Evolutionary conservation across 768 basidiomycete genomes (phyloP), one percentile per base, ranked within the genome.

Genomic region (Exidia glandulosa): DNA sequence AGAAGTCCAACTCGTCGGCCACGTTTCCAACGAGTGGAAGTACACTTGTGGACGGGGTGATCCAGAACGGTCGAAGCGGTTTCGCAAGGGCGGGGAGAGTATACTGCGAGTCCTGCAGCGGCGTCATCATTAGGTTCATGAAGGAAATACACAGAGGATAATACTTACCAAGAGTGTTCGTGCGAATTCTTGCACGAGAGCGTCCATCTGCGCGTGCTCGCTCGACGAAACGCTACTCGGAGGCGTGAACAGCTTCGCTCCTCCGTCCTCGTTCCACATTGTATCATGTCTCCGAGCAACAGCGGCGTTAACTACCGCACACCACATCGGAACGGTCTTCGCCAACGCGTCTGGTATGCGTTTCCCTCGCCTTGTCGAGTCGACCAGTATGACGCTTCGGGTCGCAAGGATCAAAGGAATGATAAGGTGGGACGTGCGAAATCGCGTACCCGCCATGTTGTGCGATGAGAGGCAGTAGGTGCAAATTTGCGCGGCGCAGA

Each of bases 301-400:
- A 31, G 82, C 86, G 57, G 83, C 77, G 67, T 95, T 97, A 62
- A 95, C 76, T 3, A 93, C 89, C 9, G 89, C 77, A 69, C 94
- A 95, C 95, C 95, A 98, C 57, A 94, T 88, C 0, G 94, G 94
- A 1, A 97, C 79, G 0, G 94, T 95, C 68, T 95, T 98, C 2
- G 89, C 89, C 2, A 97, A 77, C 0, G 94, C 92, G 63, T 98
- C 95, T 1, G 95, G 95, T 55, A 95, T 86, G 14, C 92, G 84
- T 74, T 98, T 97, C 9, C 95, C 95, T 27, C 90, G 78, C 27
- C 95, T 77, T 0, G 95, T 96, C 0, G 94, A 96, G 68, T 98
- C 95, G 9, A 96, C 91, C 1, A 98, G 73, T 37, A 96, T 74
- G 33, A 94, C 71, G 0, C 93, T 94, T 63, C 2, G 30, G 37